Conservation (phyloP, 345 rosid genomes). For the Salix viminalis region DNA sequence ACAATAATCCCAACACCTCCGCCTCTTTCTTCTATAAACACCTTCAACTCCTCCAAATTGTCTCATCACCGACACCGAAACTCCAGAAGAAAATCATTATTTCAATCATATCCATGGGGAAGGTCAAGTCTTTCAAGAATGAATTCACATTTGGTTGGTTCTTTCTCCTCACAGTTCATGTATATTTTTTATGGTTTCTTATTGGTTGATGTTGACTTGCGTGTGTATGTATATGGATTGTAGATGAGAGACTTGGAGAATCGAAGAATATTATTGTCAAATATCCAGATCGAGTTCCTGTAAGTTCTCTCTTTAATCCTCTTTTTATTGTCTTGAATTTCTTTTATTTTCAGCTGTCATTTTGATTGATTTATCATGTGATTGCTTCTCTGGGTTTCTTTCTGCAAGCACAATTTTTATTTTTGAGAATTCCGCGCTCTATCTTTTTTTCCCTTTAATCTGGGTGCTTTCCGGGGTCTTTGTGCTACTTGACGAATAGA, state of each 20-base stretch:
- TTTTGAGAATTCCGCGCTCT: neutral
- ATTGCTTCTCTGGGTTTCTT: neutral
- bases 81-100: too few species aligned
- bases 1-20: neutral
- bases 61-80: neutral
- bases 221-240: neutral
- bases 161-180: neutral
- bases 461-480: neutral
- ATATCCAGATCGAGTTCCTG: conserved; percentile 71
- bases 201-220: neutral
- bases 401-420: neutral
- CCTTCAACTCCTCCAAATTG: neutral
- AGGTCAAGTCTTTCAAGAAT: conserved; percentile 35
- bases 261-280: conserved; percentile 47
- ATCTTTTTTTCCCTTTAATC: neutral
- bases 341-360: neutral
- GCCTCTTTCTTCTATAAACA: neutral
- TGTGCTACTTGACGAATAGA: neutral
- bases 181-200: neutral
- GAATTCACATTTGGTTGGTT: conserved; percentile 31
- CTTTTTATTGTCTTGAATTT: neutral
- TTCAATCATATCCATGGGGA: conserved; percentile 24
- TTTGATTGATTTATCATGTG: neutral
- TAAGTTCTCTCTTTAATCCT: conserved; percentile 21
- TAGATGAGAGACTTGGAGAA: conserved; percentile 59